A percentile compares a stretch with the other conserved stretches of the same genome.
phyloP scores from a whole-genome alignment of 139 green algal species.

The Tetradesmus lagerheimii region DNA sequence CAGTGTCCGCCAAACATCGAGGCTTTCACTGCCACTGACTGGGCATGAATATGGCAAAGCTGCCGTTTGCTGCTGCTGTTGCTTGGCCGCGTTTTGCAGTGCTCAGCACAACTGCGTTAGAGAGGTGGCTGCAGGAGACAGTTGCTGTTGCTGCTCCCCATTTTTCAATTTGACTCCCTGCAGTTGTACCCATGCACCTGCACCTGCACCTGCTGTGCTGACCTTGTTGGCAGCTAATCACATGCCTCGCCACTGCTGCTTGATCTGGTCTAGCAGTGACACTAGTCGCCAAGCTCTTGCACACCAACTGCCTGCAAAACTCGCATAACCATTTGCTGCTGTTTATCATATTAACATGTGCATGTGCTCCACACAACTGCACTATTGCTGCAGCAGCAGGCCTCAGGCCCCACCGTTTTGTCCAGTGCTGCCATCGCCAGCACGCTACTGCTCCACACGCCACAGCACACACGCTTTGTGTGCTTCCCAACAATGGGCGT shows the following conservation, averaged over 20 bases:
- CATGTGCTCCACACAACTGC: background rate
- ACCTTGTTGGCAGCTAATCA: background rate
- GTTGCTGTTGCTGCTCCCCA: too few species aligned
- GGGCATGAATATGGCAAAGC: too few species aligned
- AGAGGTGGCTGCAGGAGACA: too few species aligned
- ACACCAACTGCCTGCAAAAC: background rate
- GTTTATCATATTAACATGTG: background rate
- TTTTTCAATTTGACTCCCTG: too few species aligned
- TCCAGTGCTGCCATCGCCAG: conserved; percentile 61
- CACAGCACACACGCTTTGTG: conserved; percentile 60
- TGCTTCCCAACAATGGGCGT: conserved; percentile 66
- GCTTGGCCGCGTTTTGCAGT: too few species aligned
- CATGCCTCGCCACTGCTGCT: background rate
- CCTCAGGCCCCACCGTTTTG: conserved; percentile 51
- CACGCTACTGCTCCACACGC: conserved; percentile 54
- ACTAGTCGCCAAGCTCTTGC: too few species aligned
- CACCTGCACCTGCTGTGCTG: background rate
- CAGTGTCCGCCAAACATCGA: too few species aligned
- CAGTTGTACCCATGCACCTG: too few species aligned
- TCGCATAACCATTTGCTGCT: too few species aligned
- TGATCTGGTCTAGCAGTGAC: background rate
- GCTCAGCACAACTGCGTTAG: too few species aligned
- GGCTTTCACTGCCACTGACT: too few species aligned
- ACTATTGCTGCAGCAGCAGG: background rate
- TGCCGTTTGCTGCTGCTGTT: too few species aligned